Conservation (phyloP, 345 rosid species). For the Psidium friedrichsthalianum region DNA sequence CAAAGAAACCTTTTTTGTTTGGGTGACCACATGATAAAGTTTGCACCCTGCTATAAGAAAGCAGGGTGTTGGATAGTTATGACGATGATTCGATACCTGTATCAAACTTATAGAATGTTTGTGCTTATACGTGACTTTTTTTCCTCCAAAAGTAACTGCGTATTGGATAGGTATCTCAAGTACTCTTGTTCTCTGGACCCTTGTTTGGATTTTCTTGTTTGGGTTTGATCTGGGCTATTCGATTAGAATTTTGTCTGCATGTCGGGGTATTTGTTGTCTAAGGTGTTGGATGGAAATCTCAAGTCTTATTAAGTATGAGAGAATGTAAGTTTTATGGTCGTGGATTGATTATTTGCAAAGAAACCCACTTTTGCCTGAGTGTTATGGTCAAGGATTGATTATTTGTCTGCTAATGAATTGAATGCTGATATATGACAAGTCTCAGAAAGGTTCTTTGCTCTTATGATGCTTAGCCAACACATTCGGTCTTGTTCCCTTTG, state of each 20-base stretch:
- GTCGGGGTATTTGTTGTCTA: neutral
- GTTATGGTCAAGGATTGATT: neutral
- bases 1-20: neutral
- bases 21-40: neutral
- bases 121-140: neutral
- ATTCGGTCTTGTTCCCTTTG: neutral
- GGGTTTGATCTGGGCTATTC: neutral
- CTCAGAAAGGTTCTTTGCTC: neutral
- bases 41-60: neutral
- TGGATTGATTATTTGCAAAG: neutral
- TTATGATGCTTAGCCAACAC: neutral
- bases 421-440: neutral
- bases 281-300: neutral
- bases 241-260: neutral
- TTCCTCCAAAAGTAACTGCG: neutral
- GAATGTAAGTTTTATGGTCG: neutral
- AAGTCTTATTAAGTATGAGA: neutral
- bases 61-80: neutral
- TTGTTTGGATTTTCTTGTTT: neutral
- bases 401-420: neutral
- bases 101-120: neutral
- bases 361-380: neutral
- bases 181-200: neutral
- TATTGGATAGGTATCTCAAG: neutral
- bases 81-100: neutral